Evolutionary conservation across 108 stramenopile species (phyloP).

Genomic region (Mediolabrus comicus): DNA sequence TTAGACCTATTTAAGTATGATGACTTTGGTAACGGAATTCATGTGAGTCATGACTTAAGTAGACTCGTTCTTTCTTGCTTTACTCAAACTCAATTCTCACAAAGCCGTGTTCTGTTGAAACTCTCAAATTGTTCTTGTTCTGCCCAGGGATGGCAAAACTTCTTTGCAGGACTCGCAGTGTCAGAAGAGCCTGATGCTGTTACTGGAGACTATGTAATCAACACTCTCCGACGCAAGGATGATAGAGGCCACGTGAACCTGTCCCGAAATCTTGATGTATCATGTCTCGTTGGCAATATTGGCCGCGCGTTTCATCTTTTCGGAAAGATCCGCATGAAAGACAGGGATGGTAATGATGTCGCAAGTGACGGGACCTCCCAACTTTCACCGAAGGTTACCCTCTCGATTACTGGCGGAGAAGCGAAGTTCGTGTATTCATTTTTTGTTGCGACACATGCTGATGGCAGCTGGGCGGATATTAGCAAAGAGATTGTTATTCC

Average conservation of each 20-base stretch:
- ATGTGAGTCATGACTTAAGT: too few relatives aligned
- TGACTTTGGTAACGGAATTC: background rate
- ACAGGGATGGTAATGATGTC: background rate
- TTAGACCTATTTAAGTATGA: background rate
- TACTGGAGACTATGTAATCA: conserved; percentile 9
- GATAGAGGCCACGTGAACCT: conserved; percentile 9
- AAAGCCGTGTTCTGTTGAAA: too few relatives aligned
- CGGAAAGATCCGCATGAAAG: conserved; percentile 20
- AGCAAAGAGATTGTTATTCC: background rate
- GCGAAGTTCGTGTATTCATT: background rate
- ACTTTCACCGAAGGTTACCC: background rate
- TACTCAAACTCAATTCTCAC: too few relatives aligned
- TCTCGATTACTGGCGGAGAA: background rate
- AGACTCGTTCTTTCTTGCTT: too few relatives aligned
- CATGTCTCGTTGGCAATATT: background rate
- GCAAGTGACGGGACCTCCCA: conserved; percentile 5
- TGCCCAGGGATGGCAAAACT: conserved; percentile 12
- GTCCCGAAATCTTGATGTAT: background rate
- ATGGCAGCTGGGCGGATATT: conserved; percentile 1
- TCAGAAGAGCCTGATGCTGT: too few relatives aligned
- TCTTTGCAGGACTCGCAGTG: conserved; percentile 6
- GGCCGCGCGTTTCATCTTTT: conserved; percentile 3
- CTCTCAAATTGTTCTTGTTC: background rate
- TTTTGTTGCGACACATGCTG: background rate
- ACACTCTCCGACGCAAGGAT: conserved; percentile 4